Base-by-base conservation (phyloP, 2,329 filamentous ascomycete genomes). In the Dactylellina haptotyla region DNA sequence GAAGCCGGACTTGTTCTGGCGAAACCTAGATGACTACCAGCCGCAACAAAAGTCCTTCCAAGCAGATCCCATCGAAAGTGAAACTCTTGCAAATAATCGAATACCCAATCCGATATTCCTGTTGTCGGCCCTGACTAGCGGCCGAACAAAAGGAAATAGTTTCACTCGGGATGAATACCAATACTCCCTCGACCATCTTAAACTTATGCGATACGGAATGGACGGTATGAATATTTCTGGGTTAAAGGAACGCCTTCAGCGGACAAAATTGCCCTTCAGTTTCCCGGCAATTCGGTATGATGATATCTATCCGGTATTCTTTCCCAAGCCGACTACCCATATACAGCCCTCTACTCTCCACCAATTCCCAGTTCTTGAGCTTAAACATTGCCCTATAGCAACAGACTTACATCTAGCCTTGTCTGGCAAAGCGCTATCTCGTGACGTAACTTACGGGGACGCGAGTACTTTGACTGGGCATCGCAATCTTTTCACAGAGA, bases 231-330 rank as follows among this genome's bases (percentile, higher is more conserved):
- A 67, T n/a, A 23, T 45, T 25, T 23, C 51, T 9, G 53, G 53
- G 8, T 12, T 67, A 10, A 41, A 41, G n/a, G 63, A 58, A 10
- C 63, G 53, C 1, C 16, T 67, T 18, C 32, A 57, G 9, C 43
- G 51, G 9, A 67, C 63, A 1, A 58, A 51, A 30, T 25, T 67
- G 26, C 63, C 63, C 1, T 67, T 67, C 26, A 46, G 53, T 20
- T 67, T 67, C 20, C 63, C 63, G 6, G 63, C 63, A 12, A 67
- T 67, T 10, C 43, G 56, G 16, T 59, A 58, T 9, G 63, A 67
- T 25, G 53, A 67, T 45, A 39, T 67, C 4, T 51, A 25, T 10
- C 28, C 37, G 10, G 51, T 67, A 4, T 58, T 67, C 25, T 51
- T 16, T 20, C 25, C 63, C 25, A 28, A 37, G 28, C 23, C 16